Evolutionary conservation across 148 eudicot genomes (phyloP), one percentile per base, ranked within the genome.

Genomic region (Rheum nobile): DNA sequence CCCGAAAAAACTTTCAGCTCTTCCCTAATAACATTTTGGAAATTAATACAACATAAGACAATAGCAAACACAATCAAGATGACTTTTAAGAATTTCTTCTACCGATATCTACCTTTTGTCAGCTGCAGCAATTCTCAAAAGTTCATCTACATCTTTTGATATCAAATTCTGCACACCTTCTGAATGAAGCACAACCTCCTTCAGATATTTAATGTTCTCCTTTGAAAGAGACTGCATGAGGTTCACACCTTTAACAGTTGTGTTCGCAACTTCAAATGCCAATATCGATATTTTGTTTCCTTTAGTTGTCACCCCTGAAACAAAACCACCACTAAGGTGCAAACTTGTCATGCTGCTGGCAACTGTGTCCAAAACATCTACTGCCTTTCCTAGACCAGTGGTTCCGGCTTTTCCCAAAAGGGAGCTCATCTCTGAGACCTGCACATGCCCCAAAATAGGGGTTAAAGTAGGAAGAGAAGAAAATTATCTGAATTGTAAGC

Each of bases 1-100:
- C 91, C 95, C 16, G 96, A 84, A 82, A 95, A 95, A 14, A 91
- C 80, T 75, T 90, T 90, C 61, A 95, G 59, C 76, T 95, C 99
- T 72, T 95, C 99, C 93, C 97, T 95, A 84, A 72, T 28, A 76
- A 67, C 63, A 39, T 72, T 31, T 67, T 67, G 24, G 42, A 21
- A 67, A 67, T 14, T 21, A 24, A 34, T 75, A 67, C 22, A 76
- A 54, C 19, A 57, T 26, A 11, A n/a, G 43, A 59, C 72, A 67
- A 57, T 67, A 48, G 9, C 54, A 72, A 67, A 31, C 39, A 32
- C 41, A 67, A 31, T 67, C 11, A 8, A 67, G 21, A 32, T 19
- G 42, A 67, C n/a, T 37, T 24, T 22, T n/a, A 32, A 67, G 42
- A 10, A 67, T 31, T 67, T 67, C 42, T 67, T 19, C 24, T 31